These are phyloP conservation scores for Carex cristatella DNA, from an alignment of 176 grass and related monocot species.

Conservation along the genomic window DNA sequence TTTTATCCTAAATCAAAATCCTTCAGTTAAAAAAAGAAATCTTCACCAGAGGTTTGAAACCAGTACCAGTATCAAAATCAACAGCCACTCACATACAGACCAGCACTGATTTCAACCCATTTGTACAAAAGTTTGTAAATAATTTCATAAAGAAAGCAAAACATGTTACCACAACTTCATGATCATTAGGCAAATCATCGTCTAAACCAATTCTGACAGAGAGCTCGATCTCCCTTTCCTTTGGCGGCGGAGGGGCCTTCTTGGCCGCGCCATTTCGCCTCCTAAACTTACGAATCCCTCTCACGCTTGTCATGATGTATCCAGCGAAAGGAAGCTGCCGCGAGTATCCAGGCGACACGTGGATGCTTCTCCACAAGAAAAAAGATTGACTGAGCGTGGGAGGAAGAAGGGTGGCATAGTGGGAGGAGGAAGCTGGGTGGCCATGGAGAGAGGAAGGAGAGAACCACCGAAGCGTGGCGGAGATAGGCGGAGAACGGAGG, in stretches of 20 bases:
- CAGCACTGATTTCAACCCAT: background rate
- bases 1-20: background rate
- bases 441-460: background rate
- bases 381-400: background rate
- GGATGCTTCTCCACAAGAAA: constrained; percentile 36
- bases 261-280: constrained; percentile 46
- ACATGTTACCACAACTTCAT: constrained; percentile 74
- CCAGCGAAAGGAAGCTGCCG: constrained; percentile 30
- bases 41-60: background rate
- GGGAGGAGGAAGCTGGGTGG: background rate
- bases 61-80: background rate
- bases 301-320: constrained; percentile 34
- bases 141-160: background rate
- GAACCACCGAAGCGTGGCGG: constrained; percentile 17
- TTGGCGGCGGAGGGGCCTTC: constrained; percentile 36
- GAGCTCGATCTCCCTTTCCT: constrained; percentile 80
- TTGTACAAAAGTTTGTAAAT: background rate
- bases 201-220: constrained; percentile 55
- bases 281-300: constrained; percentile 49
- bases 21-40: background rate
- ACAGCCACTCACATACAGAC: background rate
- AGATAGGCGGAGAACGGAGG: background rate
- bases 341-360: constrained; percentile 24
- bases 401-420: constrained; percentile 9
- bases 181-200: constrained; percentile 62